phyloP scores from a whole-genome alignment of 495 filamentous ascomycete genomes.

The Barbatosphaeria neglecta region DNA sequence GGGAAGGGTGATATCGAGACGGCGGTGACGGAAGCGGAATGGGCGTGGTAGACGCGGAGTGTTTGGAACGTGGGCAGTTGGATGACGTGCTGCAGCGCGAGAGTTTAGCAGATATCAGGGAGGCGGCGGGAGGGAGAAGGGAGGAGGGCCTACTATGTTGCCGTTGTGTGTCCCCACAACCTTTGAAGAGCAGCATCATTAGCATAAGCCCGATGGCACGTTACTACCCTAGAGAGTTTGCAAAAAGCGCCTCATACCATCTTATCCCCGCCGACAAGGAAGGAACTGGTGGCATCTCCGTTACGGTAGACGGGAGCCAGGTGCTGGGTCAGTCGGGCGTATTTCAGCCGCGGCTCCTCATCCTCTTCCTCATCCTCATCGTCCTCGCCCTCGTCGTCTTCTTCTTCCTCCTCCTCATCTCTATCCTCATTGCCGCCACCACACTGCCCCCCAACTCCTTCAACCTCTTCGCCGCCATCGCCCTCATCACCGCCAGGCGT shows the following conservation, averaged over 20 bases:
- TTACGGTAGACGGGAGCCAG: slow-evolving; percentile 77
- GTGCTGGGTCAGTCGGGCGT: slow-evolving; percentile 70
- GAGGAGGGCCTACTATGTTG: slow-evolving; percentile 60
- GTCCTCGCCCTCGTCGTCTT: slow-evolving; percentile 44
- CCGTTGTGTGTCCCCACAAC: slow-evolving; percentile 94
- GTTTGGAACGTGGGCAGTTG: slow-evolving; percentile 68
- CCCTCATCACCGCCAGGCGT: neutral
- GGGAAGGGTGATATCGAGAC: slow-evolving; percentile 87
- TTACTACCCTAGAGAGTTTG: neutral
- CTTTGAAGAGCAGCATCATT: slow-evolving; percentile 24
- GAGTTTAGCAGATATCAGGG: slow-evolving; percentile 5
- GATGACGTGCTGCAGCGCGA: slow-evolving; percentile 60
- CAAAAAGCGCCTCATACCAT: slow-evolving; percentile 49
- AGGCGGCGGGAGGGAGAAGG: neutral
- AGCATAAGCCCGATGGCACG: neutral
- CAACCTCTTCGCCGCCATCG: slow-evolving; percentile 3
- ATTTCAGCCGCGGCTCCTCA: slow-evolving; percentile 93
- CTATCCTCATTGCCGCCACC: slow-evolving; percentile 9
- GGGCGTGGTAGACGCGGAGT: slow-evolving; percentile 77
- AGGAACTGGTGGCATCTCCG: slow-evolving; percentile 85
- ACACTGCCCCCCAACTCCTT: too few relatives aligned
- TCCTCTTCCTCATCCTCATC: slow-evolving; percentile 81
- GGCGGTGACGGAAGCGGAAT: slow-evolving; percentile 78
- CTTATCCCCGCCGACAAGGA: slow-evolving; percentile 85
- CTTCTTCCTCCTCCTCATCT: slow-evolving; percentile 24